phyloP scores from a whole-genome alignment of 164 flowering plant species.

The Liriodendron chinense region DNA sequence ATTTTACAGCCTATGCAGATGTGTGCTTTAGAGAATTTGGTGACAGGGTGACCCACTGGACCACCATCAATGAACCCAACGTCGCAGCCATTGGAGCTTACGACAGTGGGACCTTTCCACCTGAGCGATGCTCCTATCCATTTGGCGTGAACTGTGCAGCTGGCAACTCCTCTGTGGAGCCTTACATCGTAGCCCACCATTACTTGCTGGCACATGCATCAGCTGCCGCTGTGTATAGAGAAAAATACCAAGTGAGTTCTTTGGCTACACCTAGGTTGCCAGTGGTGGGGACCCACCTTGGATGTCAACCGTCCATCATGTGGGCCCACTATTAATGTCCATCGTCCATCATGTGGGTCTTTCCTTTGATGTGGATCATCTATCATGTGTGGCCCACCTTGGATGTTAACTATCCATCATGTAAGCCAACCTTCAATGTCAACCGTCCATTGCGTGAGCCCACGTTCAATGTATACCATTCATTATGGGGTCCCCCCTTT shows the following conservation, averaged over 20 bases:
- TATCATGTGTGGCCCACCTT: no score
- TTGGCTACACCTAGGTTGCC: no score
- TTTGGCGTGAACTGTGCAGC: slow-evolving; percentile 21
- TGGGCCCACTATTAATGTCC: no score
- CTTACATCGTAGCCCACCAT: slow-evolving; percentile 41
- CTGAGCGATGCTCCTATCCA: slow-evolving; percentile 39
- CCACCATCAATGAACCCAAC: slow-evolving; percentile 48
- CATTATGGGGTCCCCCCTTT: no score
- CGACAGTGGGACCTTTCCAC: slow-evolving; percentile 35
- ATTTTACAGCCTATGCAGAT: slow-evolving; percentile 13
- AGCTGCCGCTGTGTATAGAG: slow-evolving; percentile 31
- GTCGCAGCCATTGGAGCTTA: slow-evolving; percentile 28
- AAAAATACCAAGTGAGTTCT: slow-evolving; percentile 32
- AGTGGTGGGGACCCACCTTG: no score
- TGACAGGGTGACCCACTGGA: slow-evolving; percentile 45
- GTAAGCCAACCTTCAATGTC: no score
- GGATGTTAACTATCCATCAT: no score
- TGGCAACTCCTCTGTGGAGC: slow-evolving; percentile 53
- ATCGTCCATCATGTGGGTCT: no score
- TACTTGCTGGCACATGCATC: slow-evolving; percentile 49
- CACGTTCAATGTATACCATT: no score
- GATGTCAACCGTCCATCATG: no score
- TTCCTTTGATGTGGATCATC: no score
- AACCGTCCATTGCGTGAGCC: no score
- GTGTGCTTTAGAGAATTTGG: slow-evolving; percentile 34